Evolutionary conservation across 768 basidiomycete species (phyloP), one percentile per base, ranked within the genome.

Genomic region (Podaxis sp.): DNA sequence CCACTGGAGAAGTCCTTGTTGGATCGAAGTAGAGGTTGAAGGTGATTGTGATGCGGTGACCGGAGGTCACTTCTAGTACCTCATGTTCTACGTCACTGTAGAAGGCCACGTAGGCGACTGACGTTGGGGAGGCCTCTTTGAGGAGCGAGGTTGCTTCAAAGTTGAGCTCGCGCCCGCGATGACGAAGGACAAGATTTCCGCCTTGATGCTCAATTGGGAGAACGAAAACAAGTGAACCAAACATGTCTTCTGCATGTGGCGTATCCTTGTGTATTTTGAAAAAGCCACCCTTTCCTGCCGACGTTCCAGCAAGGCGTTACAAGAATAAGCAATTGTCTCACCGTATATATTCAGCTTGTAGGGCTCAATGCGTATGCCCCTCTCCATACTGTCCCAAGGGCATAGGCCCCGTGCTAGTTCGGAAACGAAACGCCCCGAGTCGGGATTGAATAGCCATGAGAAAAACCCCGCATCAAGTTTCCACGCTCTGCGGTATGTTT

Each of bases 241-340:
- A 79, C 77, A 84, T 83, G 27, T 66, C 65, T 7, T 73, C 71
- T 7, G 71, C 66, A 7, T 78, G 76, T 4, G 80, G 81, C 0
- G 82, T 82, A 61, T 84, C 84, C 46, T 77, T 73, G 64, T 83
- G 83, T 0, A 78, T 43, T 65, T 82, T 82, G 74, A 84, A 85
- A 66, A 81, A 83, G 0, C 76, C 76, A 9, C 73, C 82, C 51
- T 75, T 66, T 1, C 73, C 80, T 81, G 55, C 47, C 13, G 29
- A 46, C 6, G 12, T 8, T 22, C 24, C 49, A 50, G 19, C 1
- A 0, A 25, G 22, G 8, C 12, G 6, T 22, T 41, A 37, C 11
- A 49, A 12, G 24, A 46, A 24, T 43, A 37, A 27, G 43, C 19
- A 38, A 15, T n/a, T 9, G 25, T 29, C 19, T 37, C 12, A 78